Evolutionary conservation across 306 rosid species (phyloP).

Genomic region (Pterocarpus santalinus): DNA sequence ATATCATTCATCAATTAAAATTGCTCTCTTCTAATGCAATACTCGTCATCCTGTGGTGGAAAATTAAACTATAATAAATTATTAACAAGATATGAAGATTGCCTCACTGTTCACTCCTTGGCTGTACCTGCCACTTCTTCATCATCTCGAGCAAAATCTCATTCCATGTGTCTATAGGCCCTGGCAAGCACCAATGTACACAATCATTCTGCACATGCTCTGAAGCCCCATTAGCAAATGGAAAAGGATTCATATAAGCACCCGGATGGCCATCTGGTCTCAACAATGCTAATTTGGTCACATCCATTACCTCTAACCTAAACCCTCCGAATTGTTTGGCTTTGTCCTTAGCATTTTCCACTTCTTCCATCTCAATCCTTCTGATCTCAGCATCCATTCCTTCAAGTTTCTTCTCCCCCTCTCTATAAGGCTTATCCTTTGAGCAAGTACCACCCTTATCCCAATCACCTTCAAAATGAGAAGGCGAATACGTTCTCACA

Average conservation of each 20-base stretch:
- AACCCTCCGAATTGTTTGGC: constrained; percentile 28
- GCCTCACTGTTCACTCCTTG: constrained; percentile 25
- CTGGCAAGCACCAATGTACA: constrained; percentile 90
- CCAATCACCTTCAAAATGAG: constrained; percentile 92
- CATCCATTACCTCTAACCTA: constrained; percentile 50
- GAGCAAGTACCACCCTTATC: constrained; percentile 79
- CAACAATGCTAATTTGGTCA: constrained; percentile 57
- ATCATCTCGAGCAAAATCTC: constrained; percentile 61
- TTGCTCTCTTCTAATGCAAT: constrained; percentile 5
- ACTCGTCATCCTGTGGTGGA: background rate
- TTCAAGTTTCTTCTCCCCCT: constrained; percentile 60
- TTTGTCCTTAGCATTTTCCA: constrained; percentile 62
- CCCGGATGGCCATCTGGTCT: constrained; percentile 80
- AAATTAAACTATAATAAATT: background rate
- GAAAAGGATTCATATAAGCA: constrained; percentile 73
- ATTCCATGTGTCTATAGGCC: constrained; percentile 90
- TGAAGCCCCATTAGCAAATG: constrained; percentile 59
- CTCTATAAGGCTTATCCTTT: constrained; percentile 58
- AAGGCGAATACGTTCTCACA: constrained; percentile 75
- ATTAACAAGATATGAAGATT: background rate
- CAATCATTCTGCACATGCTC: constrained; percentile 76
- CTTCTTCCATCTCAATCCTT: constrained; percentile 69
- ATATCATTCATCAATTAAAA: background rate
- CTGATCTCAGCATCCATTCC: constrained; percentile 81
- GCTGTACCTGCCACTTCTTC: constrained; percentile 47